Percentiles rank a stretch among this genome's conserved stretches.
These are phyloP conservation scores for Dendrobium officinale DNA, from an alignment of 106 monocot genomes.

Conservation along the genomic window DNA sequence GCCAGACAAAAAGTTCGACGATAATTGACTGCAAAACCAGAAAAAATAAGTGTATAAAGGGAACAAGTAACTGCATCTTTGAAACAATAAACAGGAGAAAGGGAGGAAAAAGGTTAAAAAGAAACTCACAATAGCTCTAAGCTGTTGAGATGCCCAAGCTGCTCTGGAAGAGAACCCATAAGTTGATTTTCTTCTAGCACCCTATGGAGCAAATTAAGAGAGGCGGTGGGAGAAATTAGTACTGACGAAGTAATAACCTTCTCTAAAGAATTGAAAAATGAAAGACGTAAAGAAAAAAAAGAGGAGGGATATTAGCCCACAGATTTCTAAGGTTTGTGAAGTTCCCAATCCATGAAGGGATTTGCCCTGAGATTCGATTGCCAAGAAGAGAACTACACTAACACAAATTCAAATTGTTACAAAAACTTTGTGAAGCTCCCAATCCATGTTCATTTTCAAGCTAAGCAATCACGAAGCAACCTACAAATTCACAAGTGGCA, in stretches of 20 bases:
- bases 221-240: no score
- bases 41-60: no score
- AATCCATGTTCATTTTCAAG: neutral
- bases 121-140: neutral
- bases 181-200: neutral
- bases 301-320: neutral
- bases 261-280: no score
- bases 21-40: neutral
- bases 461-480: neutral
- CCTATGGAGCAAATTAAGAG: neutral
- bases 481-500: constrained; percentile 13
- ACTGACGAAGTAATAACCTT: no score
- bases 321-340: neutral
- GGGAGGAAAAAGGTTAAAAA: neutral
- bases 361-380: neutral
- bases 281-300: neutral
- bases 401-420: neutral
- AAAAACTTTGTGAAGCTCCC: neutral
- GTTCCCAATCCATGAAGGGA: constrained; percentile 4
- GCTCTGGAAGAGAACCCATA: neutral
- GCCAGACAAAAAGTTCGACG: neutral
- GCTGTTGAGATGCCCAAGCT: neutral
- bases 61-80: no score
- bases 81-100: neutral
- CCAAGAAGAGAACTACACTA: constrained; percentile 1